Base-by-base conservation (phyloP, 2,329 filamentous ascomycete genomes). In the Arthrinium puccinioides region DNA sequence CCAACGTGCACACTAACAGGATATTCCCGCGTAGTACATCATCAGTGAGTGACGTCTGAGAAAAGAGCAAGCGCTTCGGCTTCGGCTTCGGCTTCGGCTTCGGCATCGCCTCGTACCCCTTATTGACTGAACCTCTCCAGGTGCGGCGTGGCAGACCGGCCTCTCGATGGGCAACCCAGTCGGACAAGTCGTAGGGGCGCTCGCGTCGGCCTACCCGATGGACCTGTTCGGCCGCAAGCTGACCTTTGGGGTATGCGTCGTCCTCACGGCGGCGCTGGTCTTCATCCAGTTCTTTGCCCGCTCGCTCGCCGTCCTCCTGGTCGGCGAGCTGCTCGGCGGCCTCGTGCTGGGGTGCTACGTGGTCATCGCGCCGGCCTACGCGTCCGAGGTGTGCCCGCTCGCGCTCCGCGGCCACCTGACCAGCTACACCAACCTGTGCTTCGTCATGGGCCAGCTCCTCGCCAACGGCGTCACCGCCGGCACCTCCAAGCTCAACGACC, bases 271-370 rank as follows among this genome's bases (percentile, higher is more conserved):
- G 10, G 64, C 58, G 2, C 69, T 79, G 27, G 68, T 81, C 40
- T 80, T 79, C 51, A 69, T 80, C 38, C 74, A 79, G 44, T 79
- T 80, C 60, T 81, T 79, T 47, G 74, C 75, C 10, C 66, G 69
- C 3, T 72, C 69, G 1, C 62, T 79, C 10, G 49, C 64, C 7
- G 68, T 72, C 10, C 61, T 82, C 3, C 67, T 79, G n/a, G 72
- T 72, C 3, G 74, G 76, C 20, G 75, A 82, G 60, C 60, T 83
- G 3, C 61, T 82, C 0, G 71, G 72, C 18, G 78, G 79, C 2
- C 60, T 80, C 6, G 70, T 80, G 1, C 63, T 77, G n/a, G 76
- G 76, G 3, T 74, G 71, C 37, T 81, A 76, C 50, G 74, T 74
- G 5, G 71, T 76, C 19, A 72, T 72, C 37, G 70, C 70, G 0